phyloP scores from a whole-genome alignment of 176 grass and related monocot genomes.

The Oryza officinalis region DNA sequence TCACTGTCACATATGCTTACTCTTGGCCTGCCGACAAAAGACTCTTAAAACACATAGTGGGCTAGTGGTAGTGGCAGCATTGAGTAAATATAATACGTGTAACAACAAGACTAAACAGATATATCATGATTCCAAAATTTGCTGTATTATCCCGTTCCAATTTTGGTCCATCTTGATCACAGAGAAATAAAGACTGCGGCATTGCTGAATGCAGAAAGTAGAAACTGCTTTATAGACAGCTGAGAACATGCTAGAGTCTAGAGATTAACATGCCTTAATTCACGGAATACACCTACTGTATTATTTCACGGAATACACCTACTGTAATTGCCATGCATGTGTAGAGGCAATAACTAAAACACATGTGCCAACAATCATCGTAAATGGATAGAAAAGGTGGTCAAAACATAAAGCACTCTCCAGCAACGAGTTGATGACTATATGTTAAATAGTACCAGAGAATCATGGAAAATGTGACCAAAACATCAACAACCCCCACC shows the following conservation, averaged over 20 bases:
- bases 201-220: background rate
- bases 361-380: background rate
- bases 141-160: conserved; percentile 7
- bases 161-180: conserved; percentile 1
- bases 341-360: background rate
- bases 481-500: no score
- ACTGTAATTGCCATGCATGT: background rate
- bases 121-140: background rate
- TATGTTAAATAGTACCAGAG: background rate
- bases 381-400: conserved; percentile 11
- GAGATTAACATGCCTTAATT: conserved; percentile 6
- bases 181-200: conserved; percentile 9
- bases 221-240: background rate
- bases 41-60: background rate
- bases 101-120: background rate
- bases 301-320: background rate
- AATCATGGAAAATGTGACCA: background rate
- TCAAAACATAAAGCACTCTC: conserved; percentile 3
- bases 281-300: no score
- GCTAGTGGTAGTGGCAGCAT: background rate
- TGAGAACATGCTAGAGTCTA: conserved; percentile 3
- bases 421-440: background rate
- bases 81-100: conserved; percentile 12
- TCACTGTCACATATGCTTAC: conserved; percentile 23
- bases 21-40: conserved; percentile 13